Evolutionary conservation across 805 yeast species (phyloP).

Genomic region (Kregervanrija delftensis): DNA sequence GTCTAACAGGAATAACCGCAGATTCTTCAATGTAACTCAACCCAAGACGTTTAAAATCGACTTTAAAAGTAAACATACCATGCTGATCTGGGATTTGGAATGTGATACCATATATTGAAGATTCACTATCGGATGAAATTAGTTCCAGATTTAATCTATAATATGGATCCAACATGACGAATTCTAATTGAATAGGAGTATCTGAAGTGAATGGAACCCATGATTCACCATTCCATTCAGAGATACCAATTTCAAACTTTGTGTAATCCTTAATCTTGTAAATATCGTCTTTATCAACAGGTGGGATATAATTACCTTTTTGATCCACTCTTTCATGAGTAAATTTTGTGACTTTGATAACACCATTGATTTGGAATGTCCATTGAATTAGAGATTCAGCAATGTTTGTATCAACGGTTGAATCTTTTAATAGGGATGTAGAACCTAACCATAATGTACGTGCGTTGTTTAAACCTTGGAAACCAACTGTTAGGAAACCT

Average conservation of each 20-base stretch:
- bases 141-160: constrained; percentile 64
- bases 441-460: constrained; percentile 82
- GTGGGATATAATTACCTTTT: constrained; percentile 2
- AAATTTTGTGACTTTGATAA: constrained; percentile 49
- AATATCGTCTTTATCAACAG: constrained; percentile 30
- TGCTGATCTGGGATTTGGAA: constrained; percentile 91
- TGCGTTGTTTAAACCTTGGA: constrained; percentile 76
- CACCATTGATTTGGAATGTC: constrained; percentile 66
- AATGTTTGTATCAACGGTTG: constrained; percentile 29
- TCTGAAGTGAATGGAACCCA: constrained; percentile 59
- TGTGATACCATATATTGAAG: constrained; percentile 45
- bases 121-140: constrained; percentile 29
- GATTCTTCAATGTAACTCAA: constrained; percentile 58
- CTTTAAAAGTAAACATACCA: constrained; percentile 85
- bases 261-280: constrained; percentile 77
- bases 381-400: constrained; percentile 50
- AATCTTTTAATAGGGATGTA: constrained; percentile 41
- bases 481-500: constrained; percentile 65
- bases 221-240: constrained; percentile 37
- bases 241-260: constrained; percentile 44
- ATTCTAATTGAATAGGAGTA: constrained; percentile 66
- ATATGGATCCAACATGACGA: constrained; percentile 91
- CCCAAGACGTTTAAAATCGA: constrained; percentile 77
- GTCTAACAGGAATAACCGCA: constrained; percentile 77
- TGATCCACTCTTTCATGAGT: constrained; percentile 41